A percentile compares a stretch with the other conserved stretches of the same genome.
These are phyloP conservation scores for Ilex paraguariensis DNA, from an alignment of 305 asterid genomes.

Conservation along the genomic window DNA sequence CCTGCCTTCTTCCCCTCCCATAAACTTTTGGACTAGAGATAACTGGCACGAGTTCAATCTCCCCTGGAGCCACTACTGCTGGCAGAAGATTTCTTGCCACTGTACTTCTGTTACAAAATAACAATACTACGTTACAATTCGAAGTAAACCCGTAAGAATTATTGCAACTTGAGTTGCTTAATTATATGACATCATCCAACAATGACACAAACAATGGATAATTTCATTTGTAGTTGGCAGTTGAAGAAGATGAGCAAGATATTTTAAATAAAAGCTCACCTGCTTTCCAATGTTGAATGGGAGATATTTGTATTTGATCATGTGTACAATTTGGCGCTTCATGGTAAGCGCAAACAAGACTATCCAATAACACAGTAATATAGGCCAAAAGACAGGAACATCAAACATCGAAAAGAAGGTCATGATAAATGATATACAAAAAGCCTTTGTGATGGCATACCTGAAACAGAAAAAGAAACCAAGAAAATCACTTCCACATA, in stretches of 20 bases:
- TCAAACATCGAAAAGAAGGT: constrained; percentile 83
- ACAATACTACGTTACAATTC: background rate
- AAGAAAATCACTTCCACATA: background rate
- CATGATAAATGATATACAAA: constrained; percentile 68
- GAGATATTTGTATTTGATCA: constrained; percentile 77
- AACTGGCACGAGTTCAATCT: constrained; percentile 40
- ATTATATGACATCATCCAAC: too few species aligned
- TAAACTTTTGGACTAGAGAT: background rate
- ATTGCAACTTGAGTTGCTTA: too few species aligned
- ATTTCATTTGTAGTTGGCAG: too few species aligned
- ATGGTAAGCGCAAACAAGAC: constrained; percentile 74
- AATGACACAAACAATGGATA: too few species aligned
- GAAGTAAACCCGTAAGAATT: too few species aligned
- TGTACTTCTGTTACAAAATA: constrained; percentile 54
- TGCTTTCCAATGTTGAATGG: constrained; percentile 83
- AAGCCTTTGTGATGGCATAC: constrained; percentile 92
- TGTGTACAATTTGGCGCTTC: constrained; percentile 89
- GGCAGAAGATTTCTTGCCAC: constrained; percentile 56
- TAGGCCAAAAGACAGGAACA: constrained; percentile 91
- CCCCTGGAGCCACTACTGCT: constrained; percentile 53
- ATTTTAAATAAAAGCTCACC: constrained; percentile 29
- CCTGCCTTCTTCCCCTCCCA: constrained; percentile 9
- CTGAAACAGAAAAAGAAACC: constrained; percentile 30
- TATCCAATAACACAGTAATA: constrained; percentile 77
- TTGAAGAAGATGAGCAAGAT: too few species aligned